Percentiles rank a stretch among this genome's conserved stretches.
phyloP scores from a whole-genome alignment of 2,329 filamentous ascomycete genomes.

The Fusarium sacchari region DNA sequence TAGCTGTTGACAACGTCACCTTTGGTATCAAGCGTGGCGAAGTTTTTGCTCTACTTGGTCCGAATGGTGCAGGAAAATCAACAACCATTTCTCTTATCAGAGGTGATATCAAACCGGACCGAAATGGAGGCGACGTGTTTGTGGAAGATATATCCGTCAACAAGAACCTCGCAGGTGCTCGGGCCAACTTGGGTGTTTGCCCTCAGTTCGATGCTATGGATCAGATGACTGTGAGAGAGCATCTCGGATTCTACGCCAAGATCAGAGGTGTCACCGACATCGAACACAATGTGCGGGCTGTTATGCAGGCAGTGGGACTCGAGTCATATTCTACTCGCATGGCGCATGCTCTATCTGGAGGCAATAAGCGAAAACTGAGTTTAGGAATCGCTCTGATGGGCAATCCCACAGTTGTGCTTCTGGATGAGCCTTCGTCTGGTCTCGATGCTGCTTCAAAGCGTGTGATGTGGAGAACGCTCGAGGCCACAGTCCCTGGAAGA shows the following conservation, averaged over 20 bases:
- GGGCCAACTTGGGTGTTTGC: slow-evolving; percentile 86
- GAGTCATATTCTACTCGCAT: slow-evolving; percentile 76
- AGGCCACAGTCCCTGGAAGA: slow-evolving; percentile 77
- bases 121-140: slow-evolving; percentile 78
- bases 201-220: slow-evolving; percentile 91
- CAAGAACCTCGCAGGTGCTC: slow-evolving; percentile 75
- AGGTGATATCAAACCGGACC: slow-evolving; percentile 82
- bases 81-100: slow-evolving; percentile 90
- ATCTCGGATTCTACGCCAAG: slow-evolving; percentile 87
- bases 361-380: slow-evolving; percentile 92
- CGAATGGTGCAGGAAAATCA: slow-evolving; percentile 91
- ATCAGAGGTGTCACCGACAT: slow-evolving; percentile 82
- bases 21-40: slow-evolving; percentile 84
- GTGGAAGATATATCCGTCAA: slow-evolving; percentile 82
- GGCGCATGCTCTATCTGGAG: slow-evolving; percentile 83
- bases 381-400: slow-evolving; percentile 93
- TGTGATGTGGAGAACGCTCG: slow-evolving; percentile 90
- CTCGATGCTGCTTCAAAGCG: slow-evolving; percentile 92
- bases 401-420: slow-evolving; percentile 84
- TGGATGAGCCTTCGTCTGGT: slow-evolving; percentile 89
- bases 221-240: slow-evolving; percentile 88
- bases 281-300: slow-evolving; percentile 78
- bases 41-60: slow-evolving; percentile 88
- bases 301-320: slow-evolving; percentile 84
- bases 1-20: slow-evolving; percentile 87